Percentiles rank a stretch among this genome's conserved stretches.
Evolutionary conservation across 306 rosid genomes (phyloP).

Genomic region (Hippophae rhamnoides): DNA sequence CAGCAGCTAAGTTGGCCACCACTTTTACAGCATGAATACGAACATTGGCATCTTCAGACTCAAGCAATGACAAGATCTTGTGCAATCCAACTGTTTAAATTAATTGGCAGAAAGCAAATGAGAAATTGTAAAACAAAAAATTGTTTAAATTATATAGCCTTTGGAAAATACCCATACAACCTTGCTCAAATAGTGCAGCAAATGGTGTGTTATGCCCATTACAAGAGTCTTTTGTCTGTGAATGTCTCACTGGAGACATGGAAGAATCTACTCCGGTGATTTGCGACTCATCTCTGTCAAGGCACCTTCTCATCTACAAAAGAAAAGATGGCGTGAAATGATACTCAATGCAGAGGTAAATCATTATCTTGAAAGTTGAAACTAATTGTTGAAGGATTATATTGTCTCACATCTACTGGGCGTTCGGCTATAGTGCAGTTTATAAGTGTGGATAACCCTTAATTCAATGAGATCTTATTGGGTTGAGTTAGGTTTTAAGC

Average conservation of each 20-base stretch:
- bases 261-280: slow-evolving; percentile 50
- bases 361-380: too few relatives aligned
- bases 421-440: too few relatives aligned
- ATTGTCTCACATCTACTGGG: too few relatives aligned
- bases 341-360: too few relatives aligned
- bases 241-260: slow-evolving; percentile 47
- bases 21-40: slow-evolving; percentile 97
- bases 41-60: slow-evolving; percentile 88
- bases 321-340: too few relatives aligned
- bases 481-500: too few relatives aligned
- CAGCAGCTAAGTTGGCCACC: slow-evolving; percentile 97
- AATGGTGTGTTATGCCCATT: slow-evolving; percentile 62
- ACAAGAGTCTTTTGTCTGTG: slow-evolving; percentile 51
- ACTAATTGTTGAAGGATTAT: too few relatives aligned
- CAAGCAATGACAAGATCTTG: slow-evolving; percentile 82
- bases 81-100: slow-evolving; percentile 75
- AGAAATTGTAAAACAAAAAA: slow-evolving; percentile 12
- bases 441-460: too few relatives aligned
- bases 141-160: slow-evolving; percentile 13
- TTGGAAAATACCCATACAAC: slow-evolving; percentile 22
- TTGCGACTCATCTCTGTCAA: slow-evolving; percentile 51
- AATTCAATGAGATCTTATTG: too few relatives aligned
- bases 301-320: slow-evolving; percentile 66
- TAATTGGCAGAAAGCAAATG: slow-evolving; percentile 12
- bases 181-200: slow-evolving; percentile 86